Base-by-base conservation (phyloP, 2,329 filamentous ascomycete species). In the Fusarium sp. region DNA sequence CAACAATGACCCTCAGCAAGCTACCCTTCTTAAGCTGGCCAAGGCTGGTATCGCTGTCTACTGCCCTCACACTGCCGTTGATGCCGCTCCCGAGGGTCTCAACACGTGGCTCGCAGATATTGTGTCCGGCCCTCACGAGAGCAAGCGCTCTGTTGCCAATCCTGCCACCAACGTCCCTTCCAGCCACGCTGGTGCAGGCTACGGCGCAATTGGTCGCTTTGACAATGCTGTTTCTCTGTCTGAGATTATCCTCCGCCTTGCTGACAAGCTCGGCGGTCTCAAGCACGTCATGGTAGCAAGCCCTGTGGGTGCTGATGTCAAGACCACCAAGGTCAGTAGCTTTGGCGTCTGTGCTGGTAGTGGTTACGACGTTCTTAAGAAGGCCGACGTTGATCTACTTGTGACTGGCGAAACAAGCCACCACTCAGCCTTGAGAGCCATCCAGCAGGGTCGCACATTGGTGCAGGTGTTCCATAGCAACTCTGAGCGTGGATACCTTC, bases 101-200 rank as follows among this genome's bases (percentile, higher is more conserved):
- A 97, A 94, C 77, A 93, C 97, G 79, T 99, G 95, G 95, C 89
- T 99, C 12, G 93, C 93, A 64, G 92, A 97, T 76, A 90, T 97
- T 50, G 88, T 98, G 21, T 90, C 90, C 4, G 90, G 89, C 12
- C 73, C 75, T 50, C 78, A 77, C 63, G 67, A 73, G n/a, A 78
- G 77, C 34, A 73, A 76, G 48, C 81, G 82, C 28, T 79, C 81
- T 23, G 81, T 85, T 18, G 81, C 83, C 42, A 80, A 84, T 66
- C 84, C 84, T 18, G 83, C 84, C 68, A 69, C 77, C 42, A 74
- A 78, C 6, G 76, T 82, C 4, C 83, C 85, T 0, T 75, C 79
- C 13, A 81, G 79, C 11, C 82, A 84, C 72, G 77, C 82, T 53
- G 81, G 81, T 18, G 81, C 84, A 2, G 87, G 86, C 23, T 88